Evolutionary conservation across 2,329 filamentous ascomycete genomes (phyloP), one percentile per base, ranked within the genome.

Genomic region (Aspergillus unguis): DNA sequence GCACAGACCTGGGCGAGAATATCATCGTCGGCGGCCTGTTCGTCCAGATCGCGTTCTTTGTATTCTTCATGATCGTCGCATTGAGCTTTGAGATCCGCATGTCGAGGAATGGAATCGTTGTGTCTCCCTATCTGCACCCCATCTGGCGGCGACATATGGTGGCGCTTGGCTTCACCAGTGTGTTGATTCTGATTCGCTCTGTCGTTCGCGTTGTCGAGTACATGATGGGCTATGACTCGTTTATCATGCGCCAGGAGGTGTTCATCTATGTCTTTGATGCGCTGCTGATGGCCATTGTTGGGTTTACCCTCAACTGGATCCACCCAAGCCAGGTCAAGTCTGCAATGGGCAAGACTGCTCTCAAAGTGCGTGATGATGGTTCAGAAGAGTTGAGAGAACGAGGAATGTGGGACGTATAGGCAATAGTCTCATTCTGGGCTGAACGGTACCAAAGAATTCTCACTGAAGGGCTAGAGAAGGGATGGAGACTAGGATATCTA

Each of bases 81-180:
- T 25, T 61, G 0, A 35, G 65, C 1, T 67, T 68, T 48, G 61
- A 67, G 36, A 11, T 35, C 1, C 65, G 65, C n/a, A 53, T 68
- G 72, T 41, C 44, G 1, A 62, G 58, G 5, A 38, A 56, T 4
- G 71, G 72, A 0, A 71, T 68, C 31, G 44, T 54, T 32, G 53
- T 52, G 0, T 63, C 67, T 3, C 26, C 44, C 1, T 55, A 58
- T 3, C 33, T 71, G 27, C 44, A 45, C 4, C 23, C 23, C 1
- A 38, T 64, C 17, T 77, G 75, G 75, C 65, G 62, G 28, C 58
- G 51, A 7, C 63, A 75, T 28, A 64, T 77, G 47, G 62, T 65
- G 40, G 67, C 63, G 2, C 58, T 65, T 0, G 65, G 62, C 31
- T 43, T 58, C n/a, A 52, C 60, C 5, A 62, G 63, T 38, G 42